Evolutionary conservation across 805 yeast species (phyloP), one percentile per base, ranked within the genome.

Genomic region (Candida easanensis): DNA sequence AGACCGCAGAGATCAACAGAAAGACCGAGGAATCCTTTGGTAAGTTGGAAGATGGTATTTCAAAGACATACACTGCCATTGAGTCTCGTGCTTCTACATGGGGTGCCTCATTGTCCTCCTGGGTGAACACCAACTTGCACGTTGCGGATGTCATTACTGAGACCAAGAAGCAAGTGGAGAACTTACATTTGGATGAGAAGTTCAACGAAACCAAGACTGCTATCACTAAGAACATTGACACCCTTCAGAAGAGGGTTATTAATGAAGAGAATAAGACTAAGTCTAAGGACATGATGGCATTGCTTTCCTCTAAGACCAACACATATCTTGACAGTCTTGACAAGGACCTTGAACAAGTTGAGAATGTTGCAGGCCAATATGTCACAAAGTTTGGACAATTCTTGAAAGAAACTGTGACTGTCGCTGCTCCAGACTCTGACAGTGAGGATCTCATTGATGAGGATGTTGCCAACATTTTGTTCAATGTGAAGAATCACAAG

Each of bases 311-410:
- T 36, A 63, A 69, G 49, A 81, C 89, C 7, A 88, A 84, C 52
- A 73, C 71, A 36, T 78, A 76, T 39, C 68, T 89, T 38, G 90
- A 87, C 49, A 75, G 77, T 7, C 70, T 90, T 47, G 97, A 89
- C 61, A 66, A 76, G 50, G 82, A 80, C 52, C 69, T 90, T 36
- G 96, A 86, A 52, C 70, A 70, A 41, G 80, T 88, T 7, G 97
- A 90, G 60, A 76, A 74, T 39, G 64, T 73, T 25, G 90, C 95
- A 0, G 76, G 82, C 1, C 68, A 68, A n/a, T 80, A 76, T 54
- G 77, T 80, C 15, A 61, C 66, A 32, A 78, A 73, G 55, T 68
- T 84, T 43, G 76, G 87, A n/a, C 71, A 77, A 6, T 74, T 80
- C 46, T 68, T 84, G 37, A 65, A 64, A 32, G 71, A 64, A 10